These are phyloP conservation scores for Chlorella sp. DNA, from an alignment of 139 green algal species.

Conservation along the genomic window DNA sequence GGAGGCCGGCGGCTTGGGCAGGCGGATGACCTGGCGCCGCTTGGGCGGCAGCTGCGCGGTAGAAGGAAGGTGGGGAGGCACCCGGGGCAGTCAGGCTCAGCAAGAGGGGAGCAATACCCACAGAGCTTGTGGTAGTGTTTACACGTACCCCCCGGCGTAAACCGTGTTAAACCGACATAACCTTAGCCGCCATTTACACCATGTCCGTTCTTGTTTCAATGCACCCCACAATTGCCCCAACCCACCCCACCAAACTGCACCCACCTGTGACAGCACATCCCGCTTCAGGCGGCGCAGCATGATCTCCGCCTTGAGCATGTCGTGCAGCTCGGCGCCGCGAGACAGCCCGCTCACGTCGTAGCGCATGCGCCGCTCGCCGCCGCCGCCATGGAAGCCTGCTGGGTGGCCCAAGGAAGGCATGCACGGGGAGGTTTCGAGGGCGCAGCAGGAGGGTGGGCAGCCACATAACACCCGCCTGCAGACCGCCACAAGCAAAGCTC, in stretches of 20 bases:
- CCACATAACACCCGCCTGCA: neutral
- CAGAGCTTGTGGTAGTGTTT: too few species aligned
- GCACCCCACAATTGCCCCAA: neutral
- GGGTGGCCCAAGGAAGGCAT: too few species aligned
- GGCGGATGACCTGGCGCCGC: constrained; percentile 81
- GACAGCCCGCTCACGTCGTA: constrained; percentile 64
- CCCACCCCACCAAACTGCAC: neutral
- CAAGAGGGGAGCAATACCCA: too few species aligned
- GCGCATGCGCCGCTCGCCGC: constrained; percentile 23
- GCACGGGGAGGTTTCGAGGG: too few species aligned
- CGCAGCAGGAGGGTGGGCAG: too few species aligned
- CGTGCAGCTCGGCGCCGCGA: constrained; percentile 86
- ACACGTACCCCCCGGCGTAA: too few species aligned
- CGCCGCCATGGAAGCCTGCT: neutral
- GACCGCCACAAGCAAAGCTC: too few species aligned
- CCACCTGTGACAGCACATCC: constrained; percentile 81
- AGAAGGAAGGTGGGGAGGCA: neutral
- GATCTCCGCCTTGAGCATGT: constrained; percentile 81
- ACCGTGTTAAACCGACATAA: too few species aligned
- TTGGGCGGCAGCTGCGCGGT: constrained; percentile 85
- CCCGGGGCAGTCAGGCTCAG: neutral
- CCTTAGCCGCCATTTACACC: too few species aligned
- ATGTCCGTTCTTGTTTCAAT: neutral
- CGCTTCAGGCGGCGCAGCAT: constrained; percentile 94
- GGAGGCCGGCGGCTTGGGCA: constrained; percentile 46